Evolutionary conservation across 2,329 filamentous ascomycete genomes (phyloP).

Genomic region (Septoria linicola): DNA sequence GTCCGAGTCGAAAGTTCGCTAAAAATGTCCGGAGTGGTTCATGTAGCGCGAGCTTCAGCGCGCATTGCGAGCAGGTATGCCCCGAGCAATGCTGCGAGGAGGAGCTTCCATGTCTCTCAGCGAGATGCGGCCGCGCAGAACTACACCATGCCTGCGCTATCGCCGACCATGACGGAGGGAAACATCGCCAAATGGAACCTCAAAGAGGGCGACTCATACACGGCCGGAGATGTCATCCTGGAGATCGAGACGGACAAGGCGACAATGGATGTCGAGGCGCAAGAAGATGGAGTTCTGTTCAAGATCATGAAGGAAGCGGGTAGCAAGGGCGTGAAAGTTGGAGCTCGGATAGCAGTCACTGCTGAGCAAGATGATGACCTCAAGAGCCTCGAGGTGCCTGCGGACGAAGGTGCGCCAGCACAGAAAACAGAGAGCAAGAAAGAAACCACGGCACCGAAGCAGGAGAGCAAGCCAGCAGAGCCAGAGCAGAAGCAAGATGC

Average conservation of each 20-base stretch:
- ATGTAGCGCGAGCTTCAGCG: constrained; percentile 32
- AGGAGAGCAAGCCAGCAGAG: constrained; percentile 18
- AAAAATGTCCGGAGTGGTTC: constrained; percentile 35
- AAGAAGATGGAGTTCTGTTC: constrained; percentile 81
- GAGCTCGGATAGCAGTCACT: constrained; percentile 76
- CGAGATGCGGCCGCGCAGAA: constrained; percentile 69
- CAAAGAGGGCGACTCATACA: constrained; percentile 81
- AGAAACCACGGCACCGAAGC: constrained; percentile 15
- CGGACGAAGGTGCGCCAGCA: constrained; percentile 54
- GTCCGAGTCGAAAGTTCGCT: too few relatives aligned
- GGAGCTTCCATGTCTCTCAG: constrained; percentile 32
- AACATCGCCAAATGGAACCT: constrained; percentile 83
- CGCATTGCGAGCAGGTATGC: constrained; percentile 34
- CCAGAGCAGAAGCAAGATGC: constrained; percentile 15
- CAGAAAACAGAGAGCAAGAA: constrained; percentile 18
- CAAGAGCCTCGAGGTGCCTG: constrained; percentile 69
- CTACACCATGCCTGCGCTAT: constrained; percentile 87
- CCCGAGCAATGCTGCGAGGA: constrained; percentile 25
- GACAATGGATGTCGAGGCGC: constrained; percentile 90
- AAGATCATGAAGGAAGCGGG: constrained; percentile 77
- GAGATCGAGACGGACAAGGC: constrained; percentile 95
- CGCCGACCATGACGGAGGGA: constrained; percentile 90
- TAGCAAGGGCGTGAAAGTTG: constrained; percentile 74
- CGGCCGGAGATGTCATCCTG: constrained; percentile 79
- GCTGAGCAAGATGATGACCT: constrained; percentile 81